phyloP scores from a whole-genome alignment of 176 grass and related monocot species.

The Paspalum vaginatum region DNA sequence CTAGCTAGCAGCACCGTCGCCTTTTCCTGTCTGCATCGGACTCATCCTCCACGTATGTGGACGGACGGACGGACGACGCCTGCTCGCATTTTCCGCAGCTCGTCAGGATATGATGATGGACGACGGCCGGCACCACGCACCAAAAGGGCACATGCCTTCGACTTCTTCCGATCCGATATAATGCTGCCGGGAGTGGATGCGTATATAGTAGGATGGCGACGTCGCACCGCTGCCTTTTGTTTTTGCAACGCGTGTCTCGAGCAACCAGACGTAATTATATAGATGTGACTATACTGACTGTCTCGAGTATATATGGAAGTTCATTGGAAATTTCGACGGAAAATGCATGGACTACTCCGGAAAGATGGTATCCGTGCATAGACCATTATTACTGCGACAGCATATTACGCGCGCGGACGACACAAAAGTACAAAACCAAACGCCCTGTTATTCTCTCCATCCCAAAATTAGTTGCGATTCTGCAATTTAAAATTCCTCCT shows the following conservation, averaged over 20 bases:
- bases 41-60: neutral
- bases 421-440: too few species aligned
- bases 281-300: neutral
- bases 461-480: too few species aligned
- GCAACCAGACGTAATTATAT: neutral
- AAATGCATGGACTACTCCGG: neutral
- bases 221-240: neutral
- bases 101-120: too few species aligned
- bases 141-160: conserved; percentile 14
- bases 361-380: neutral
- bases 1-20: conserved; percentile 6
- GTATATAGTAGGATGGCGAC: neutral
- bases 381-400: too few species aligned
- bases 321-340: neutral
- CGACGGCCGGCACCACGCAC: too few species aligned
- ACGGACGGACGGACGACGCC: too few species aligned
- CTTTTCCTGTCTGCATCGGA: neutral
- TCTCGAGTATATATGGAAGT: neutral
- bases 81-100: neutral
- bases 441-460: too few species aligned
- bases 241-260: neutral
- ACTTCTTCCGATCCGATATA: neutral
- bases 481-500: too few species aligned
- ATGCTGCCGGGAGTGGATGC: neutral
- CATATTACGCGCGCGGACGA: too few species aligned